These are phyloP conservation scores for Skeletonema marinoi DNA, from an alignment of 108 stramenopile species.

Conservation along the genomic window DNA sequence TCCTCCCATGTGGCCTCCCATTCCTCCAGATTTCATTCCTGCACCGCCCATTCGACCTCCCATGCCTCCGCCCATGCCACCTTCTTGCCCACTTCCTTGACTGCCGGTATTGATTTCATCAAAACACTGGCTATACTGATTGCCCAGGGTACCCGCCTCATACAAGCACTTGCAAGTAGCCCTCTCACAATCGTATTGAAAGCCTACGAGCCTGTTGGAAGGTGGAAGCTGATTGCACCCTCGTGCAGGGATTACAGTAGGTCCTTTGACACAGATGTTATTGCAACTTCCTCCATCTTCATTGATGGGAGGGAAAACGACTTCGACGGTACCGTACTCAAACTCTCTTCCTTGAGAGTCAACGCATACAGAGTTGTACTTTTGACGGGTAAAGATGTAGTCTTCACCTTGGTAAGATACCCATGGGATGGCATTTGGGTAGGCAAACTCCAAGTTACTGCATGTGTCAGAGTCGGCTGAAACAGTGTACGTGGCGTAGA, in stretches of 20 bases:
- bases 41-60: too few species aligned
- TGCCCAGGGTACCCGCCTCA: neutral
- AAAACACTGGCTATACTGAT: conserved; percentile 1
- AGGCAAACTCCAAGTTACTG: neutral
- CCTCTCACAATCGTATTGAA: neutral
- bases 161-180: conserved; percentile 5
- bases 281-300: neutral
- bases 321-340: neutral
- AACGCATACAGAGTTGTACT: conserved; percentile 6
- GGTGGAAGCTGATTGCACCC: neutral
- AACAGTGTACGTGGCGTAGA: conserved; percentile 28
- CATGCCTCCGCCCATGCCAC: too few species aligned
- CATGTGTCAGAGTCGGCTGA: neutral
- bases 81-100: neutral
- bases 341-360: neutral
- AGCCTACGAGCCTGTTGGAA: conserved; percentile 1
- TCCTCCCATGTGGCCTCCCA: too few species aligned
- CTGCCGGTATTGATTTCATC: neutral
- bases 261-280: neutral
- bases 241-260: neutral
- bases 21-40: too few species aligned
- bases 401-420: neutral
- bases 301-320: neutral
- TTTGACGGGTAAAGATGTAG: conserved; percentile 2
- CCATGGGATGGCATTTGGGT: conserved; percentile 4